Base-by-base conservation (phyloP, 75 land plant species). In the Adiantum capillusveneris region DNA sequence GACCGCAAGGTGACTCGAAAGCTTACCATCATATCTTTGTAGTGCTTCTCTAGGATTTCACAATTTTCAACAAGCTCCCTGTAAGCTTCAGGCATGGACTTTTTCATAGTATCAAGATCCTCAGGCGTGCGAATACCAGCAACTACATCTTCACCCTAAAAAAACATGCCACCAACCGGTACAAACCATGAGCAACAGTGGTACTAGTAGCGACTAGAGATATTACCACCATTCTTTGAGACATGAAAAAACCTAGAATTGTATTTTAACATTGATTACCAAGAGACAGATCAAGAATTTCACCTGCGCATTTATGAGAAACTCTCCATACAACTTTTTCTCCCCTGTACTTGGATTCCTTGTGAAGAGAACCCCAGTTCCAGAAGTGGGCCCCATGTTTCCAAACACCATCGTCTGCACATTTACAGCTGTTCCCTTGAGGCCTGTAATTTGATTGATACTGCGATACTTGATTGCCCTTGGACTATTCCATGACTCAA, bases 21-120 rank as follows among this genome's bases (percentile, higher is more conserved):
- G 21, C 73, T 69, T 64, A 94, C 98, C 98, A 94, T 94, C 98
- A 94, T 94, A 53, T 94, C 98, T 67, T 94, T 94, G 77, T 94
- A 94, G 66, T 94, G 98, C 31, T 60, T 56, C 67, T 94, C 98
- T n/a, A 94, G 77, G 34, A 94, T 94, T 52, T 81, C 74, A 60
- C 98, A 94, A 60, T 94, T 94, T 56, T 94, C 84, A 13, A 86
- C 85, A 26, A 94, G 85, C 78, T 94, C 98, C 28, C 77, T 62
- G 69, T 94, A 94, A 21, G 96, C 90, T 57, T 83, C 81, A 57
- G 98, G 98, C 85, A 94, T 79, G 59, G 70, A 77, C 31, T 64
- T 63, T 58, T 83, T 86, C 98, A 94, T 89, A 44, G 67, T 53
- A 34, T 86, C 84, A 55, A 94, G 67, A 51, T 89, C 88, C 71